Evolutionary conservation across 352 stramenopile genomes (phyloP).

Genomic region (Phytophthora pinifolia): DNA sequence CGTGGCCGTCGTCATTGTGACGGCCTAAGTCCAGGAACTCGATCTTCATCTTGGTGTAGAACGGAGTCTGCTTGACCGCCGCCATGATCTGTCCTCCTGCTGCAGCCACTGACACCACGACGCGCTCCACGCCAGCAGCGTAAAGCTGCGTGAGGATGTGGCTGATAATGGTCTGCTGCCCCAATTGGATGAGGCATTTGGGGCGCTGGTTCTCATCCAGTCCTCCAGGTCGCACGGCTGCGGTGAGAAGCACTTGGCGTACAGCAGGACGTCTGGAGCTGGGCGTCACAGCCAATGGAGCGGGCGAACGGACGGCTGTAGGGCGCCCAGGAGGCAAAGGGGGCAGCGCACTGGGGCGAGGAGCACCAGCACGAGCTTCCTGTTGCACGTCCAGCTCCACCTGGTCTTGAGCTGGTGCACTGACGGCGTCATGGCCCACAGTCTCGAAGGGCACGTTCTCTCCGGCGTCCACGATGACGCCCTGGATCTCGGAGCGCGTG

Average conservation of each 20-base stretch:
- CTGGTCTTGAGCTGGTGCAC: constrained; percentile 6
- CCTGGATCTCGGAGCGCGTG: constrained; percentile 69
- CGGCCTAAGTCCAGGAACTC: constrained; percentile 79
- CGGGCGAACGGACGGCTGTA: constrained; percentile 15
- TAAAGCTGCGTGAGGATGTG: constrained; percentile 83
- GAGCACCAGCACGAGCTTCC: neutral
- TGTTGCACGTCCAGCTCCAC: constrained; percentile 20
- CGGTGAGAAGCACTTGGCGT: constrained; percentile 69
- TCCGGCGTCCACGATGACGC: constrained; percentile 73
- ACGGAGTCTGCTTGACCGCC: constrained; percentile 62
- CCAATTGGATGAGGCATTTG: constrained; percentile 78
- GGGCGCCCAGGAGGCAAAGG: constrained; percentile 23
- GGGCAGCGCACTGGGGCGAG: constrained; percentile 18
- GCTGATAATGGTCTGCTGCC: constrained; percentile 70
- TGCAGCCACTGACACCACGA: constrained; percentile 79
- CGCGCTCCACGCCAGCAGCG: constrained; percentile 66
- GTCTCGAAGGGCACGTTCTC: constrained; percentile 77
- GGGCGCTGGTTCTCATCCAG: constrained; percentile 58
- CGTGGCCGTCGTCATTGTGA: constrained; percentile 64
- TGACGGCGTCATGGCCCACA: constrained; percentile 41
- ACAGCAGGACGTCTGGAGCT: constrained; percentile 21
- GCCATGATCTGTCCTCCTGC: constrained; percentile 56
- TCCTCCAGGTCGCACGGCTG: constrained; percentile 48
- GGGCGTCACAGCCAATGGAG: constrained; percentile 21
- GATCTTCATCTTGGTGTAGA: constrained; percentile 80